These are phyloP conservation scores for Cyathus striatus DNA, from an alignment of 768 basidiomycete genomes.

Conservation along the genomic window DNA sequence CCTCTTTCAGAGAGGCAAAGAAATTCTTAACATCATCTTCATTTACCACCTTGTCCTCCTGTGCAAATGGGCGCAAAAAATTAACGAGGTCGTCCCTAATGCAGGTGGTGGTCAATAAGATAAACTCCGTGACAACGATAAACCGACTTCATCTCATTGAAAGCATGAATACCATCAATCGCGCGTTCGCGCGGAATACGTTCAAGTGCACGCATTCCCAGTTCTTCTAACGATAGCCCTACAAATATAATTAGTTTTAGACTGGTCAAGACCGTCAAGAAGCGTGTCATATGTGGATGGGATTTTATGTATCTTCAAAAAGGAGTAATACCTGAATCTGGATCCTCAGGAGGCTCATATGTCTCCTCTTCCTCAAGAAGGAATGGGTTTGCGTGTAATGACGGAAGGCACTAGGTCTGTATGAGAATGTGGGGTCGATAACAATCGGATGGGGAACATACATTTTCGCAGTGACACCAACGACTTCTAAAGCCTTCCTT, in stretches of 20 bases:
- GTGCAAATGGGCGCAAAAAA: constrained; percentile 76
- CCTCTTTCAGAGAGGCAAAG: constrained; percentile 50
- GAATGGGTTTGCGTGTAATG: constrained; percentile 49
- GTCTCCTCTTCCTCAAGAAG: constrained; percentile 77
- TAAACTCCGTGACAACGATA: not conserved
- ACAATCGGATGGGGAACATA: constrained; percentile 17
- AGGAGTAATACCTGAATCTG: constrained; percentile 81
- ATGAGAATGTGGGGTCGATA: not conserved
- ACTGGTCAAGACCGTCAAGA: not conserved
- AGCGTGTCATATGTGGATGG: not conserved
- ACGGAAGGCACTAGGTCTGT: constrained; percentile 49
- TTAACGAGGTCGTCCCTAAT: constrained; percentile 65
- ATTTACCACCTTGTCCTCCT: constrained; percentile 68
- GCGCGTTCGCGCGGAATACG: constrained; percentile 75
- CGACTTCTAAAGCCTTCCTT: constrained; percentile 66
- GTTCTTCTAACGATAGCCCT: constrained; percentile 79
- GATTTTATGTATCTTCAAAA: not conserved
- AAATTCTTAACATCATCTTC: constrained; percentile 67
- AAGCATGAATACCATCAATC: constrained; percentile 80
- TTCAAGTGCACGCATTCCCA: constrained; percentile 74
- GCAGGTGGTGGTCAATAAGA: not conserved
- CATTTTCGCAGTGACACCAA: constrained; percentile 74
- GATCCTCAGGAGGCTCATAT: constrained; percentile 83
- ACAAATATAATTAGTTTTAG: constrained; percentile 5
- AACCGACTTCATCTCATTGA: constrained; percentile 75